Evolutionary conservation across 352 stramenopile genomes (phyloP).

Genomic region (Pythium myriotylum): DNA sequence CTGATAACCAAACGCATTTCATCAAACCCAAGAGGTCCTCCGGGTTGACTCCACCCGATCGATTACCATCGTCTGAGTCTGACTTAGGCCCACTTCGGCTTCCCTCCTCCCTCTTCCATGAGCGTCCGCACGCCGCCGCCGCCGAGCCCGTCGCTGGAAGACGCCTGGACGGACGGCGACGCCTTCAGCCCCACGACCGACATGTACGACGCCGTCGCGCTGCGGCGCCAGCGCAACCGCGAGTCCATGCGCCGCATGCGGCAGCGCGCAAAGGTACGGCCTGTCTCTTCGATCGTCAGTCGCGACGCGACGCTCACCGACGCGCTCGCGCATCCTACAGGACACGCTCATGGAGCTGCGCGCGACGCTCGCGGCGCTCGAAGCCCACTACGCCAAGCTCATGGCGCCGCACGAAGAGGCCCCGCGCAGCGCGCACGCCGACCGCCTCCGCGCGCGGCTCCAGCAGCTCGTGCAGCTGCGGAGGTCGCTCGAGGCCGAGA

Average conservation of each 20-base stretch:
- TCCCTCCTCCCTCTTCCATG: neutral
- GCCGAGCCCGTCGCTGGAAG: constrained; percentile 9
- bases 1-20: too few species aligned
- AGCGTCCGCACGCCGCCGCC: constrained; percentile 3
- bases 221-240: constrained; percentile 35
- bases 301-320: too few species aligned
- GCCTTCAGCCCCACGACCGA: constrained; percentile 28
- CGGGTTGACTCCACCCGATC: too few species aligned
- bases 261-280: constrained; percentile 27
- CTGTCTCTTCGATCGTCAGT: too few species aligned
- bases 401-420: constrained; percentile 22
- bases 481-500: constrained; percentile 35
- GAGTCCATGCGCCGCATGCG: constrained; percentile 41
- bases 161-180: constrained; percentile 1
- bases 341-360: constrained; percentile 32
- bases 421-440: constrained; percentile 15
- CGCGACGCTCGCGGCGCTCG: constrained; percentile 14
- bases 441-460: constrained; percentile 25
- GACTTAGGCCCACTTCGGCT: neutral
- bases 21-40: too few species aligned
- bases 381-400: constrained; percentile 9
- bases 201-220: constrained; percentile 22
- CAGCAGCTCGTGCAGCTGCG: constrained; percentile 33
- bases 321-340: constrained; percentile 5
- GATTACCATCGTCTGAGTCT: neutral